phyloP scores from a whole-genome alignment of 768 basidiomycete species.

The Sarcodon sp. region DNA sequence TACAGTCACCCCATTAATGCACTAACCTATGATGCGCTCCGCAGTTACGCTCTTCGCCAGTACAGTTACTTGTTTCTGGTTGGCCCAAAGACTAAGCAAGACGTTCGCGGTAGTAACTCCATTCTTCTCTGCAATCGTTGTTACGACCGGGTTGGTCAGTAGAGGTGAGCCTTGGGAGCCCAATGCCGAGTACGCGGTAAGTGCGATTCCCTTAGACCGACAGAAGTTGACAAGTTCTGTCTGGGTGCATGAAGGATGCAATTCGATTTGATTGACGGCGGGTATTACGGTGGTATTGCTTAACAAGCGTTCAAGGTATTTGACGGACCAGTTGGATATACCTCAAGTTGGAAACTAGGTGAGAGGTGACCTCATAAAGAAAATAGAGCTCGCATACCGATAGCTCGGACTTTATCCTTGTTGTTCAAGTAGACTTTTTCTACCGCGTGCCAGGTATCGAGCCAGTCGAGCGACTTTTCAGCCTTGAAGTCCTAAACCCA shows the following conservation, averaged over 20 bases:
- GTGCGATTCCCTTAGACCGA: slow-evolving; percentile 45
- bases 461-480: slow-evolving; percentile 46
- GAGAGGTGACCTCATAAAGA: slow-evolving; percentile 3
- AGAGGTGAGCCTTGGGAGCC: slow-evolving; percentile 63
- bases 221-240: slow-evolving; percentile 54
- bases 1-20: neutral
- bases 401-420: slow-evolving; percentile 65
- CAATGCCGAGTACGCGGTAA: slow-evolving; percentile 74
- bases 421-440: slow-evolving; percentile 52
- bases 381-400: slow-evolving; percentile 27
- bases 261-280: slow-evolving; percentile 72
- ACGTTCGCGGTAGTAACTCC: slow-evolving; percentile 48
- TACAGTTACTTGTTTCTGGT: slow-evolving; percentile 46
- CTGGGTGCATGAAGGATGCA: slow-evolving; percentile 63
- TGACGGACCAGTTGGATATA: slow-evolving; percentile 60
- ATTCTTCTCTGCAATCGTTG: slow-evolving; percentile 50
- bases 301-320: slow-evolving; percentile 50
- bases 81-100: slow-evolving; percentile 63
- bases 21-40: slow-evolving; percentile 42
- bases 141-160: slow-evolving; percentile 43
- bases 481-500: slow-evolving; percentile 26
- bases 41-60: slow-evolving; percentile 70
- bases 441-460: slow-evolving; percentile 73
- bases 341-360: slow-evolving; percentile 16
- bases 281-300: slow-evolving; percentile 43